These are phyloP conservation scores for Cyberlindnera suaveolens DNA, from an alignment of 805 yeast genomes.

Conservation along the genomic window DNA sequence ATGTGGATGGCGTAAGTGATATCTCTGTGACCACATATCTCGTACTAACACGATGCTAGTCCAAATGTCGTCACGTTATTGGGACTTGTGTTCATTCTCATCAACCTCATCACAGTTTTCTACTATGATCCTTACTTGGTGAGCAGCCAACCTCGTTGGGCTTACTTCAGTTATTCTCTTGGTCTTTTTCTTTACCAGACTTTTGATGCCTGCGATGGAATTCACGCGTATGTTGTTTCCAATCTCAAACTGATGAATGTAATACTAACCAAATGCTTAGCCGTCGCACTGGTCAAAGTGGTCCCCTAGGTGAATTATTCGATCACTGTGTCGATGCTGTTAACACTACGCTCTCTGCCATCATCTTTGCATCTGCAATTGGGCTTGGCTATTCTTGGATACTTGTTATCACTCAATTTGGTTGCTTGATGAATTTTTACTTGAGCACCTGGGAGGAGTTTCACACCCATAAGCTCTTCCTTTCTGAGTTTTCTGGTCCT, in stretches of 20 bases:
- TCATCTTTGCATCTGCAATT: conserved; percentile 70
- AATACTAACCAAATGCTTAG: conserved; percentile 1
- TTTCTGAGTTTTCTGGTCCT: conserved; percentile 84
- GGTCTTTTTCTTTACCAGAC: conserved; percentile 90
- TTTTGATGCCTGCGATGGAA: conserved; percentile 93
- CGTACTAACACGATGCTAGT: conserved; percentile 3
- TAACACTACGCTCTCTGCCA: conserved; percentile 74
- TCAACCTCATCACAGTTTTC: conserved; percentile 58
- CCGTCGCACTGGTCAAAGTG: conserved; percentile 88
- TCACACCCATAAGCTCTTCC: conserved; percentile 76
- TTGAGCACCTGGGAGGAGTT: conserved; percentile 94
- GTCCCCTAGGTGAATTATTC: conserved; percentile 91
- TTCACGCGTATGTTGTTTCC: conserved; percentile 51
- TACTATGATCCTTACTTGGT: conserved; percentile 67
- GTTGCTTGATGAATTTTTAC: conserved; percentile 75
- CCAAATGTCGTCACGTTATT: conserved; percentile 84
- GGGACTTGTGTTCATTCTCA: conserved; percentile 67
- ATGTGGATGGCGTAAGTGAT: conserved; percentile 57
- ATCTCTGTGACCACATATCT: background rate
- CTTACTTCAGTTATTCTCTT: conserved; percentile 67
- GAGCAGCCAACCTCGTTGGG: conserved; percentile 63
- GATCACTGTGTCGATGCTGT: conserved; percentile 79
- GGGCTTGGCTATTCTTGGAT: conserved; percentile 67
- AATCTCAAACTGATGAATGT: background rate
- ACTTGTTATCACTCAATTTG: conserved; percentile 60